These are phyloP conservation scores for Metschnikowia koreensis DNA, from an alignment of 805 yeast species.

Conservation along the genomic window DNA sequence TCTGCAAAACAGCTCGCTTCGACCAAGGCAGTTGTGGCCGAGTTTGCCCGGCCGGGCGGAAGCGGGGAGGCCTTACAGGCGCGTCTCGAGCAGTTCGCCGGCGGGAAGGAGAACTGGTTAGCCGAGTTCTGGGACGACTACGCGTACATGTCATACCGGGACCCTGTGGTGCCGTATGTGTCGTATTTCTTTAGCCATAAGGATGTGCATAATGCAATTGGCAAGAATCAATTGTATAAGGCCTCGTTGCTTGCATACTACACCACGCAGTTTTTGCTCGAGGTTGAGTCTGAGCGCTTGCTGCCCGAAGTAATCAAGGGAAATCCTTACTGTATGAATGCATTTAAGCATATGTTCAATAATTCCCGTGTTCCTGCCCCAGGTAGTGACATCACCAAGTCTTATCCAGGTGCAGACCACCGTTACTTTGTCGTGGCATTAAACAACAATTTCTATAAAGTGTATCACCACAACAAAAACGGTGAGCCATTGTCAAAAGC, in stretches of 20 bases:
- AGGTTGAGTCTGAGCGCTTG: conserved; percentile 67
- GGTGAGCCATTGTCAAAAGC: conserved; percentile 46
- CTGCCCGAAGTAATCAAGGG: conserved; percentile 79
- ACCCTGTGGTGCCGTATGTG: conserved; percentile 92
- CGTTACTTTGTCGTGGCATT: conserved; percentile 70
- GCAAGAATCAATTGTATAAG: conserved; percentile 63
- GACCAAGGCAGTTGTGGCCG: conserved; percentile 58
- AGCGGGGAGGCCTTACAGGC: conserved; percentile 66
- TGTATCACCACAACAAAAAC: conserved; percentile 52
- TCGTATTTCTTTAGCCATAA: conserved; percentile 86
- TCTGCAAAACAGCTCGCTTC: conserved; percentile 48
- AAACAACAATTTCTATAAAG: conserved; percentile 78
- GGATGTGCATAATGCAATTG: conserved; percentile 57
- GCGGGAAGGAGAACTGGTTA: conserved; percentile 79
- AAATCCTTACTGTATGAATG: conserved; percentile 91
- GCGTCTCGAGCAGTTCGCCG: conserved; percentile 58
- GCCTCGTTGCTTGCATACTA: conserved; percentile 73
- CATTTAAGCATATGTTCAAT: conserved; percentile 88
- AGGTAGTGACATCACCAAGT: conserved; percentile 60
- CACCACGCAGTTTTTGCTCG: conserved; percentile 63
- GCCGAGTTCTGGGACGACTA: conserved; percentile 91
- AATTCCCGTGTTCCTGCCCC: conserved; percentile 76
- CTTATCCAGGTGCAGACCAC: conserved; percentile 49
- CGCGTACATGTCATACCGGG: conserved; percentile 87
- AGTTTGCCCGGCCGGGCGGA: conserved; percentile 62